These are phyloP conservation scores for Cynara cardunculus DNA, from an alignment of 129 eudicot species.

Conservation along the genomic window DNA sequence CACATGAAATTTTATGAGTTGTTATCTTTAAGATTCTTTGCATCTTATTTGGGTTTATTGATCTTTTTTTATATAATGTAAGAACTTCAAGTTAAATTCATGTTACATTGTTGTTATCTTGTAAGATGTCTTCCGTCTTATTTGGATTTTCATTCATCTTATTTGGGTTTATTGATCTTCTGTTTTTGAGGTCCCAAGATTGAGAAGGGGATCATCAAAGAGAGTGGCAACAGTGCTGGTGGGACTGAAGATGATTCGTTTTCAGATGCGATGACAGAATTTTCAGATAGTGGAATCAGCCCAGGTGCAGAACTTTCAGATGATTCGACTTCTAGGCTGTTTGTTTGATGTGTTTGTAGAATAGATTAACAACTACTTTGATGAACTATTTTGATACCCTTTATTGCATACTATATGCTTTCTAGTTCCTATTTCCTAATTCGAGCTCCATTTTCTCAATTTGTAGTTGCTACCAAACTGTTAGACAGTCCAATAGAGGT, in stretches of 20 bases:
- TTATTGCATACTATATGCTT: not conserved
- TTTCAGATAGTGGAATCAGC: constrained; percentile 50
- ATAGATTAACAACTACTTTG: not conserved
- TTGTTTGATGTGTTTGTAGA: not conserved
- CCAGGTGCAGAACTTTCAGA: constrained; percentile 15
- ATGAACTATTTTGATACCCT: not conserved
- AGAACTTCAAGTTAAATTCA: not conserved
- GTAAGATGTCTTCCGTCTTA: not conserved
- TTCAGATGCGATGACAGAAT: constrained; percentile 71
- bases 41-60: not conserved
- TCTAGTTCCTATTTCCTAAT: not conserved
- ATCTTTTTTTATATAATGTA: not conserved
- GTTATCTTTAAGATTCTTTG: not conserved
- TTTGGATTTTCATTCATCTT: not conserved
- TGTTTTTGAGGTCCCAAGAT: constrained; percentile 40
- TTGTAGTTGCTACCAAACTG: constrained; percentile 25
- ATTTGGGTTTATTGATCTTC: not conserved
- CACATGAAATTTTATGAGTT: not conserved
- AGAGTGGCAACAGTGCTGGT: constrained; percentile 36
- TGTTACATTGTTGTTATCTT: not conserved
- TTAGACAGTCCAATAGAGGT: constrained; percentile 21
- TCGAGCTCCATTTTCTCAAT: not conserved
- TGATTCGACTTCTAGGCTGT: not conserved
- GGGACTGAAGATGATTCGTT: constrained; percentile 71
- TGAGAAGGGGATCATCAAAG: constrained; percentile 34